Conservation (phyloP, 768 basidiomycete genomes). For the Amanita brunnescens region DNA sequence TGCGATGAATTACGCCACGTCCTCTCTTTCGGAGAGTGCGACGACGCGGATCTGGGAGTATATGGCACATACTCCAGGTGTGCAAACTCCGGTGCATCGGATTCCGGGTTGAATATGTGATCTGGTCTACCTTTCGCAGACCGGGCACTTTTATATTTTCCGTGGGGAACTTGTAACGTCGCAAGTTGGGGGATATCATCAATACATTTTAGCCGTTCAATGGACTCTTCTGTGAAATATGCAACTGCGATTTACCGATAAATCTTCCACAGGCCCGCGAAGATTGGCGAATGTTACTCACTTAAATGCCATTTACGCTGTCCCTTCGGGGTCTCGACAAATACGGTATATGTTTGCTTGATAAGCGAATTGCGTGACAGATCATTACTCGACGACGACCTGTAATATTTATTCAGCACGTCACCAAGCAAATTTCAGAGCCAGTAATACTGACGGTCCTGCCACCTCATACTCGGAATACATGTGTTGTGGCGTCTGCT, state of each 20-base stretch:
- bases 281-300: slow-evolving; percentile 22
- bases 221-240: slow-evolving; percentile 68
- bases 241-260: slow-evolving; percentile 42
- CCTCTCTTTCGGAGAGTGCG: slow-evolving; percentile 10
- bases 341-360: slow-evolving; percentile 79
- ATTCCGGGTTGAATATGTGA: slow-evolving; percentile 38
- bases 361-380: slow-evolving; percentile 39
- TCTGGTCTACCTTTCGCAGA: slow-evolving; percentile 50
- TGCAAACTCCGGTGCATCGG: slow-evolving; percentile 27
- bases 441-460: slow-evolving; percentile 15
- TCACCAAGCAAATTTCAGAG: background rate
- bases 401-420: slow-evolving; percentile 8
- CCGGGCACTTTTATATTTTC: slow-evolving; percentile 64
- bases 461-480: slow-evolving; percentile 38
- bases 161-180: slow-evolving; percentile 49
- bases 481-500: slow-evolving; percentile 42
- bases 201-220: slow-evolving; percentile 50
- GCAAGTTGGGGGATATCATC: slow-evolving; percentile 51
- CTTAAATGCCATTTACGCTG: slow-evolving; percentile 79
- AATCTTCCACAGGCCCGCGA: background rate
- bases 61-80: slow-evolving; percentile 40
- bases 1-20: slow-evolving; percentile 6
- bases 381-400: slow-evolving; percentile 22
- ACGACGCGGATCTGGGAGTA: slow-evolving; percentile 20
- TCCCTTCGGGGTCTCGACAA: slow-evolving; percentile 56